Conservation (phyloP, 129 eudicot species). For the Silybum marianum region DNA sequence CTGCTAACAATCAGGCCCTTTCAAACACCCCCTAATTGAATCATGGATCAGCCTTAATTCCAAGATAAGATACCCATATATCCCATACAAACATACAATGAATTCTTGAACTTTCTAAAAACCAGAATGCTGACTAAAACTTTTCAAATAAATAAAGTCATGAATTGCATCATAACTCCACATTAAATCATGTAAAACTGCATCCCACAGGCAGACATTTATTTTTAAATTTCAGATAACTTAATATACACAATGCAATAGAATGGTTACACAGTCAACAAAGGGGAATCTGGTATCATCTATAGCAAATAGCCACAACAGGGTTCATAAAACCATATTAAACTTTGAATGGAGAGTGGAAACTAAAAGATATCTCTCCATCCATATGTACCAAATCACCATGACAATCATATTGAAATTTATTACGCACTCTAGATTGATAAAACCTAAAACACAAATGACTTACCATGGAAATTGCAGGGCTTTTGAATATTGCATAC, state of each 20-base stretch:
- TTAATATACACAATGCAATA: background rate
- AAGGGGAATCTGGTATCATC: background rate
- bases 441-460: constrained; percentile 18
- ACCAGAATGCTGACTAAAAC: background rate
- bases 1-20: background rate
- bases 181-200: background rate
- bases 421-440: constrained; percentile 38
- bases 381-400: constrained; percentile 42
- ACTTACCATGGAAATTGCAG: constrained; percentile 22
- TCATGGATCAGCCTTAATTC: background rate
- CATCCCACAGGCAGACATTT: constrained; percentile 4
- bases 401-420: constrained; percentile 40
- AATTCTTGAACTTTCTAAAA: background rate
- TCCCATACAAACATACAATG: too few relatives aligned
- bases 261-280: background rate
- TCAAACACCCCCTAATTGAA: background rate
- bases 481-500: background rate
- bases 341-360: constrained; percentile 17
- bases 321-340: constrained; percentile 14
- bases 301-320: constrained; percentile 3
- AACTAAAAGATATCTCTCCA: constrained; percentile 34
- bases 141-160: background rate
- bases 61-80: background rate
- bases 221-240: background rate
- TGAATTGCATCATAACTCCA: background rate